Evolutionary conservation across 257 asterid species (phyloP).

Genomic region (Osmanthus fragrans): DNA sequence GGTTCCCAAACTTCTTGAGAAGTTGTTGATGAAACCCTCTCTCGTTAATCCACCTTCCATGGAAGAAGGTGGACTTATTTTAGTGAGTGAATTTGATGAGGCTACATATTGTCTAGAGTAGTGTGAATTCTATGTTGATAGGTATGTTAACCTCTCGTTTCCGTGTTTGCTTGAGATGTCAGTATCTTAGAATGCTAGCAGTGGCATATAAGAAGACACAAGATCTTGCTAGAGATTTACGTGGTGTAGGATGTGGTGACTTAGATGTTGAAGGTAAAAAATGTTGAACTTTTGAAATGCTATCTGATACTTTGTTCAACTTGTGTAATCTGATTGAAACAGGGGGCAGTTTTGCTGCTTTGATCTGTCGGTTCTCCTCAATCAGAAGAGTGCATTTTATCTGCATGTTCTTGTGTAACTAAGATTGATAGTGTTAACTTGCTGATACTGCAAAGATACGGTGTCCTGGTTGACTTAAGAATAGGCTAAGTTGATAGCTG

Average conservation of each 20-base stretch:
- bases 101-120: conserved; percentile 3
- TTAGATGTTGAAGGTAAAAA: conserved; percentile 90
- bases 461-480: background rate
- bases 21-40: conserved; percentile 80
- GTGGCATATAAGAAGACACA: conserved; percentile 96
- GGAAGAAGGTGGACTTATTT: conserved; percentile 98
- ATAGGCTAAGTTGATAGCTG: background rate
- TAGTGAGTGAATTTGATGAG: conserved; percentile 55
- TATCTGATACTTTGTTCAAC: background rate
- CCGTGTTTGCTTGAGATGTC: conserved; percentile 28
- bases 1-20: conserved; percentile 90
- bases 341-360: background rate
- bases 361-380: background rate
- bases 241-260: conserved; percentile 93
- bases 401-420: conserved; percentile 11
- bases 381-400: conserved; percentile 8
- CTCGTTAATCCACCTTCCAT: conserved; percentile 84
- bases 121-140: conserved; percentile 8
- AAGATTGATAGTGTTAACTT: conserved; percentile 10
- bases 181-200: conserved; percentile 96
- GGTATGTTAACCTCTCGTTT: conserved; percentile 25
- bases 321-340: background rate
- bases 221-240: conserved; percentile 87
- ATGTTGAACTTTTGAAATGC: background rate
- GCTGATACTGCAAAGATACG: background rate